Evolutionary conservation across 1,284 basidiomycete species (phyloP).

Genomic region (Ceratobasidium sp.): DNA sequence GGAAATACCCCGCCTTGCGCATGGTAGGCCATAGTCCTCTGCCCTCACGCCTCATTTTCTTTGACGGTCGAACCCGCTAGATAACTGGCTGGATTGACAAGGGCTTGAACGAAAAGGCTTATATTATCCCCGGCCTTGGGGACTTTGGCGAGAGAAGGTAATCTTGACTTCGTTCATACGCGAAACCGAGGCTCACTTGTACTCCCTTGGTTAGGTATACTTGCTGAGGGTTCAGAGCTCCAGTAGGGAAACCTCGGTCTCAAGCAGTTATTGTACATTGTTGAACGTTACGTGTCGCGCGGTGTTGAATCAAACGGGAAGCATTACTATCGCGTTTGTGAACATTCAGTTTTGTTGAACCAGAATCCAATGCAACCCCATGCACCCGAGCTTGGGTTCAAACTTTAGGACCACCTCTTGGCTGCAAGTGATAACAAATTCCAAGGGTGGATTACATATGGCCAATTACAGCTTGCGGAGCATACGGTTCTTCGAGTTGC

Average conservation of each 20-base stretch:
- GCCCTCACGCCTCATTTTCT: not conserved
- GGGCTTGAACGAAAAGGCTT: conserved; percentile 90
- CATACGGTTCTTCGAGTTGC: conserved; percentile 34
- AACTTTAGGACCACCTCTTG: too few species aligned
- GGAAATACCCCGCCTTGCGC: conserved; percentile 81
- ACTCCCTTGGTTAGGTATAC: conserved; percentile 22
- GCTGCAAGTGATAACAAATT: too few species aligned
- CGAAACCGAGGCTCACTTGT: not conserved
- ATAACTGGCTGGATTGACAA: conserved; percentile 98
- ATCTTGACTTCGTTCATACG: not conserved
- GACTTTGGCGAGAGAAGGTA: conserved; percentile 92
- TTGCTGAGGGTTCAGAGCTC: conserved; percentile 52
- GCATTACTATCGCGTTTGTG: not conserved
- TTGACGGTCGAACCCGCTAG: conserved; percentile 55
- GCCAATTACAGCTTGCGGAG: conserved; percentile 17
- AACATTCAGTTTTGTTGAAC: conserved; percentile 52
- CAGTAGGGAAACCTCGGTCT: conserved; percentile 52
- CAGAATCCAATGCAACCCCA: conserved; percentile 53
- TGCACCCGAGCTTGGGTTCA: conserved; percentile 34
- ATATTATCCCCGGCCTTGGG: conserved; percentile 88
- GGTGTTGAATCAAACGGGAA: conserved; percentile 44
- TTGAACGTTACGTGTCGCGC: conserved; percentile 51
- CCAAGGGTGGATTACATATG: too few species aligned
- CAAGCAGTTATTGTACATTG: conserved; percentile 51
- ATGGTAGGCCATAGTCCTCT: conserved; percentile 67